A percentile compares a stretch with the other conserved stretches of the same genome.
phyloP scores from a whole-genome alignment of 2,329 filamentous ascomycete genomes.

The Fusarium dimerum region DNA sequence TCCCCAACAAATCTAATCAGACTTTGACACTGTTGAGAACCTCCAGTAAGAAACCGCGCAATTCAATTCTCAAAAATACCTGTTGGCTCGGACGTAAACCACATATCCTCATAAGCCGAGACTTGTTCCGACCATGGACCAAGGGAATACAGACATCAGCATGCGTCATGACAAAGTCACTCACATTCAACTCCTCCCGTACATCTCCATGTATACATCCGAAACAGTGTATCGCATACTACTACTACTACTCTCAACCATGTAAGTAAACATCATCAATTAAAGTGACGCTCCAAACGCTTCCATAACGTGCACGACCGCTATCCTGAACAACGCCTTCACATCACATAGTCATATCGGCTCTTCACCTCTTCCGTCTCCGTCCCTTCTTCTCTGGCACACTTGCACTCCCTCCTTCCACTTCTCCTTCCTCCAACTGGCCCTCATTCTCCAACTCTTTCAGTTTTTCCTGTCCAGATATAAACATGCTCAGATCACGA shows the following conservation, averaged over 20 bases:
- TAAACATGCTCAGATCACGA: conserved; percentile 83
- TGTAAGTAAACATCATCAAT: background rate
- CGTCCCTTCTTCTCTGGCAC: conserved; percentile 62
- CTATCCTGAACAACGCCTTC: background rate
- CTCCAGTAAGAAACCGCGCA: background rate
- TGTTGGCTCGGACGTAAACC: no score
- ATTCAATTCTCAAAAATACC: no score
- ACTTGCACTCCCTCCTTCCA: conserved; percentile 71
- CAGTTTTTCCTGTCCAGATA: conserved; percentile 79
- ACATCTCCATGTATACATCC: no score
- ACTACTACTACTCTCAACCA: no score
- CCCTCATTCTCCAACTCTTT: conserved; percentile 67
- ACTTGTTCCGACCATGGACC: background rate
- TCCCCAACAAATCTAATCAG: background rate
- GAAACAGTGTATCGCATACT: no score
- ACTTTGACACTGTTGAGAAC: background rate
- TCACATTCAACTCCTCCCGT: no score
- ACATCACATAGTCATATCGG: background rate
- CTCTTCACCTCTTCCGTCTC: conserved; percentile 44
- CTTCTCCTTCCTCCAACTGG: conserved; percentile 64
- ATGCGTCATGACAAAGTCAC: no score
- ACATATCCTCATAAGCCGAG: background rate
- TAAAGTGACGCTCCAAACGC: background rate
- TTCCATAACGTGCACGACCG: background rate
- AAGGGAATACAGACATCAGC: background rate